These are phyloP conservation scores for Desmodesmus armatus DNA, from an alignment of 139 green algal genomes.

Conservation along the genomic window DNA sequence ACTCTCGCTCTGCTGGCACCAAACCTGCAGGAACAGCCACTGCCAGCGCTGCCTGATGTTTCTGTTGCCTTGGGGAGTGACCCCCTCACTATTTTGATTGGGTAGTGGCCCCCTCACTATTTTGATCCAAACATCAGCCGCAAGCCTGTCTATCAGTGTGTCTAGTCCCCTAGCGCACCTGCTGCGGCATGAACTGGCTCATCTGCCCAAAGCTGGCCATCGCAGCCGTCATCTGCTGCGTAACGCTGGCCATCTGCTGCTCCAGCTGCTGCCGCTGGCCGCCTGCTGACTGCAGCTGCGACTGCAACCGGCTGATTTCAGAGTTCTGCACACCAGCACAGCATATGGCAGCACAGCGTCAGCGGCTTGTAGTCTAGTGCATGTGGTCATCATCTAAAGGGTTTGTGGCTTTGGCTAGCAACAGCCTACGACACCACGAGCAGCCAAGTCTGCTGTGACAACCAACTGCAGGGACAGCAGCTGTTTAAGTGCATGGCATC, in stretches of 20 bases:
- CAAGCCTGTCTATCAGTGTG: neutral
- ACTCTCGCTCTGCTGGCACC: neutral
- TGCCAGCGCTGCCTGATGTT: neutral
- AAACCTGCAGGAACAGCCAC: neutral
- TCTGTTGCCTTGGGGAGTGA: neutral
- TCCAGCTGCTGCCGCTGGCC: conserved; percentile 48
- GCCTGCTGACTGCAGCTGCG: conserved; percentile 1
- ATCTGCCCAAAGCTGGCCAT: conserved; percentile 20
- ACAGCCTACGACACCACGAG: too few relatives aligned
- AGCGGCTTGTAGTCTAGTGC: neutral
- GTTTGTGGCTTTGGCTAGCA: neutral
- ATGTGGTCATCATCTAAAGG: neutral
- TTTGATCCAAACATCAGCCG: neutral
- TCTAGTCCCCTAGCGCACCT: neutral
- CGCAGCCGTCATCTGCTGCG: conserved; percentile 22
- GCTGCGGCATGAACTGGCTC: neutral
- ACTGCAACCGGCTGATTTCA: conserved; percentile 24
- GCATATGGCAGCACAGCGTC: neutral
- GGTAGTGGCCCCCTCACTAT: neutral
- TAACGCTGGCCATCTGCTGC: conserved; percentile 25
- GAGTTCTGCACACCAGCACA: conserved; percentile 8
- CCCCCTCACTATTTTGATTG: neutral
- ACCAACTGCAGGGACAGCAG: neutral
- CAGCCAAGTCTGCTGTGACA: neutral
- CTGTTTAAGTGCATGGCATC: neutral